phyloP scores from a whole-genome alignment of 2,329 filamentous ascomycete species.

The Cryphonectria japonica region DNA sequence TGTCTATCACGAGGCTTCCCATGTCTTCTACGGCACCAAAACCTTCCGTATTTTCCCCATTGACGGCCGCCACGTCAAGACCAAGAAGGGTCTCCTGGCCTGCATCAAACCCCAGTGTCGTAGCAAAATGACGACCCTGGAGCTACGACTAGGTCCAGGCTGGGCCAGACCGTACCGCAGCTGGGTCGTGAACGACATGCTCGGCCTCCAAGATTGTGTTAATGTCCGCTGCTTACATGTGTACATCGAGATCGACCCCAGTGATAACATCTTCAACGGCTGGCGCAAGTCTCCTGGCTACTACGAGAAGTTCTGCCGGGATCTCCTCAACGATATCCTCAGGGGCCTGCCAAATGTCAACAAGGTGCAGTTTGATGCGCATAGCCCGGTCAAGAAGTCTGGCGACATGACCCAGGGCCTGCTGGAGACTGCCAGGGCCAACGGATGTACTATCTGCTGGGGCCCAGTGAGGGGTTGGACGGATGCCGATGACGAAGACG shows the following conservation, averaged over 20 bases:
- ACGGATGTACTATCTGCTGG: constrained; percentile 63
- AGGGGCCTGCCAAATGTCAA: constrained; percentile 58
- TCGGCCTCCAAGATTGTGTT: constrained; percentile 66
- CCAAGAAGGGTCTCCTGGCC: constrained; percentile 71
- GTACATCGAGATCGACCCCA: constrained; percentile 75
- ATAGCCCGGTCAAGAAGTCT: constrained; percentile 64
- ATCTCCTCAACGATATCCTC: constrained; percentile 61
- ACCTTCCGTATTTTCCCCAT: constrained; percentile 70
- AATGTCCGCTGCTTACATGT: constrained; percentile 64
- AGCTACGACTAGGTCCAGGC: constrained; percentile 73
- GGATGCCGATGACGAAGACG: constrained; percentile 43
- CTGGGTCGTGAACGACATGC: constrained; percentile 68
- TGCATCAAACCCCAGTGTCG: constrained; percentile 66
- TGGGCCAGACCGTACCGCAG: constrained; percentile 71
- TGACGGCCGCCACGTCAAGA: constrained; percentile 69
- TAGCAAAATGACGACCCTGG: constrained; percentile 62
- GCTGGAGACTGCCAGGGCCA: constrained; percentile 53
- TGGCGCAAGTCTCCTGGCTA: constrained; percentile 69
- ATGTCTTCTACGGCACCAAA: constrained; percentile 67
- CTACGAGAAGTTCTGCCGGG: constrained; percentile 68
- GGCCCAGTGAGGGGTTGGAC: constrained; percentile 70
- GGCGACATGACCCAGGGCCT: constrained; percentile 68
- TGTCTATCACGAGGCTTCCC: constrained; percentile 65
- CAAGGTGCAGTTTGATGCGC: constrained; percentile 72
- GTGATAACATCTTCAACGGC: constrained; percentile 67